Evolutionary conservation across 129 eudicot species (phyloP).

Genomic region (Mikania micrantha): DNA sequence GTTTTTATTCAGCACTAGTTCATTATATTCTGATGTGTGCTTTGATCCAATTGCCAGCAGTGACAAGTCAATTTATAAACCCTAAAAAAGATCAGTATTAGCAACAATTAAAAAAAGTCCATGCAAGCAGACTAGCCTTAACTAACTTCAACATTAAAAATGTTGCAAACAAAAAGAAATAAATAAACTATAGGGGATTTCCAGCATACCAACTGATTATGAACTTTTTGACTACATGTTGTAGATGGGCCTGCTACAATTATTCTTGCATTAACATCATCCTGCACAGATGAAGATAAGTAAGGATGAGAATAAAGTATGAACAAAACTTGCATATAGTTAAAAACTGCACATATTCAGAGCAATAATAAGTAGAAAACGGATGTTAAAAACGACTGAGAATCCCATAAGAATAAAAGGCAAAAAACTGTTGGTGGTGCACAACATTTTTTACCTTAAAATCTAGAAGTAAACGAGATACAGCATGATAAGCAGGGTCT

Average conservation of each 20-base stretch:
- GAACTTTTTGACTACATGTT: constrained; percentile 97
- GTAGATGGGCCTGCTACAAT: constrained; percentile 89
- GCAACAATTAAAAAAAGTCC: neutral
- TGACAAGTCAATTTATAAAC: no score
- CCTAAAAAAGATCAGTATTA: neutral
- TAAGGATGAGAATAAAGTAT: neutral
- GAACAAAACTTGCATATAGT: neutral
- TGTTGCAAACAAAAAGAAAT: neutral
- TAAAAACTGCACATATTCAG: neutral
- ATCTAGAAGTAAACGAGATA: constrained; percentile 55
- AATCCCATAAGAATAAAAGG: neutral
- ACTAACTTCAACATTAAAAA: neutral
- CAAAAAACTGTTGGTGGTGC: neutral
- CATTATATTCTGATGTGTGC: no score
- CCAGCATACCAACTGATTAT: constrained; percentile 82
- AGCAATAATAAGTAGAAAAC: neutral
- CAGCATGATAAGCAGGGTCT: constrained; percentile 96
- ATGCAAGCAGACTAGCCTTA: constrained; percentile 13
- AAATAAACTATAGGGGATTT: neutral
- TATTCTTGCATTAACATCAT: constrained; percentile 79
- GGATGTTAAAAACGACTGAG: neutral
- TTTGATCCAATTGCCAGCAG: no score
- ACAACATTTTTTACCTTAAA: constrained; percentile 41
- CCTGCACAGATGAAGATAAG: constrained; percentile 38
- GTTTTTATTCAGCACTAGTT: no score